Evolutionary conservation across 257 asterid species (phyloP).

Genomic region (Solanum ahanhuiri): DNA sequence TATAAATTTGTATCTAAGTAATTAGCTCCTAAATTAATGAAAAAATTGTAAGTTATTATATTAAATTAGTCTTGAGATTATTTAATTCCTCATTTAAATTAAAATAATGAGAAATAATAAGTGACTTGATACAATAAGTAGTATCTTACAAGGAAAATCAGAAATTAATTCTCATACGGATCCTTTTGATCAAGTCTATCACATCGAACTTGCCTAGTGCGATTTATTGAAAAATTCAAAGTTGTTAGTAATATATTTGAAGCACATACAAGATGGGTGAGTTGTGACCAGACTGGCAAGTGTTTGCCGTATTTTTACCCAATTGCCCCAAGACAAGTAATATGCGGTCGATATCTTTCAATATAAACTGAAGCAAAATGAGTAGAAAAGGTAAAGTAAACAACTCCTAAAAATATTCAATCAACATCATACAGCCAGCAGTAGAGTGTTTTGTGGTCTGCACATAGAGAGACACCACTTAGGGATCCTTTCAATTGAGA

Average conservation of each 20-base stretch:
- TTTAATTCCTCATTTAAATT: background rate
- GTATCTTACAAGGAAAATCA: too few species aligned
- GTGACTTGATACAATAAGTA: background rate
- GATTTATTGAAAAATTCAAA: too few species aligned
- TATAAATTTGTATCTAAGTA: too few species aligned
- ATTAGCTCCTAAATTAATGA: too few species aligned
- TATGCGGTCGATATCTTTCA: background rate
- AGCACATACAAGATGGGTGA: background rate
- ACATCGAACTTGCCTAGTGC: background rate
- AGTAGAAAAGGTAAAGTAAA: background rate
- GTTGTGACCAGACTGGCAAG: background rate
- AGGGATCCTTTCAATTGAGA: background rate
- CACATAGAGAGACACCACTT: background rate
- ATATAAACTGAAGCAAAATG: background rate
- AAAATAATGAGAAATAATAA: too few species aligned
- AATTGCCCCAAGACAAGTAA: background rate
- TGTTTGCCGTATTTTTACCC: background rate
- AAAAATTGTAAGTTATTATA: too few species aligned
- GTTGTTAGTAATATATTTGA: background rate
- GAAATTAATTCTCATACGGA: too few species aligned
- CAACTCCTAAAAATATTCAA: background rate
- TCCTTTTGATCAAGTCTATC: rapidly evolving
- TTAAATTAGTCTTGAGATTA: background rate
- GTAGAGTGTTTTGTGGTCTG: background rate
- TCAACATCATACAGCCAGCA: background rate